Percentiles rank a stretch among this genome's conserved stretches.
phyloP scores from a whole-genome alignment of 495 filamentous ascomycete genomes.

The Penicillium bialowiezense region DNA sequence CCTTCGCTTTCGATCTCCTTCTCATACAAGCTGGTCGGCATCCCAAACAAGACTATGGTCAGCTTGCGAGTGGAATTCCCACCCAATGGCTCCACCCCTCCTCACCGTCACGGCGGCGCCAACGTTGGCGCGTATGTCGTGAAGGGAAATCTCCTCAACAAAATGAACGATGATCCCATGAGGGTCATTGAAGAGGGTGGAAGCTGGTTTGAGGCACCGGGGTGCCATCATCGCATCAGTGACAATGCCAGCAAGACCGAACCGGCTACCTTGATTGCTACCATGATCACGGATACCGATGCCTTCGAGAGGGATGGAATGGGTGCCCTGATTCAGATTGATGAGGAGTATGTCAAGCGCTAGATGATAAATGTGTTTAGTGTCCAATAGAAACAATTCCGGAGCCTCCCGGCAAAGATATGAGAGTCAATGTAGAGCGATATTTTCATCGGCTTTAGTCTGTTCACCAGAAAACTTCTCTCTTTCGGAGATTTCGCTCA shows the following conservation, averaged over 20 bases:
- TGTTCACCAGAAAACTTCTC: no score
- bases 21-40: slow-evolving; percentile 29
- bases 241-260: slow-evolving; percentile 37
- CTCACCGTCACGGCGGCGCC: slow-evolving; percentile 39
- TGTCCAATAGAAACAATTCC: neutral
- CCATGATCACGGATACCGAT: slow-evolving; percentile 33
- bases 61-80: slow-evolving; percentile 31
- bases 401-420: no score
- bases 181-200: slow-evolving; percentile 22
- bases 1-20: slow-evolving; percentile 24
- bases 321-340: slow-evolving; percentile 27
- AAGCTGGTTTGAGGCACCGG: slow-evolving; percentile 41
- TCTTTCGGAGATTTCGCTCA: no score
- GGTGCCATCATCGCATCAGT: slow-evolving; percentile 43
- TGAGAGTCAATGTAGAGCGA: no score
- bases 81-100: slow-evolving; percentile 38
- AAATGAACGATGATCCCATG: slow-evolving; percentile 42
- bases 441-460: no score
- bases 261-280: slow-evolving; percentile 27
- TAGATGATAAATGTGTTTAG: neutral
- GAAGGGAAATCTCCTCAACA: slow-evolving; percentile 30
- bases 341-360: slow-evolving; percentile 22
- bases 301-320: slow-evolving; percentile 27
- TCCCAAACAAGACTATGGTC: slow-evolving; percentile 34
- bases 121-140: slow-evolving; percentile 33